phyloP scores from a whole-genome alignment of 495 filamentous ascomycete genomes.

The Penicillium diatomitis region DNA sequence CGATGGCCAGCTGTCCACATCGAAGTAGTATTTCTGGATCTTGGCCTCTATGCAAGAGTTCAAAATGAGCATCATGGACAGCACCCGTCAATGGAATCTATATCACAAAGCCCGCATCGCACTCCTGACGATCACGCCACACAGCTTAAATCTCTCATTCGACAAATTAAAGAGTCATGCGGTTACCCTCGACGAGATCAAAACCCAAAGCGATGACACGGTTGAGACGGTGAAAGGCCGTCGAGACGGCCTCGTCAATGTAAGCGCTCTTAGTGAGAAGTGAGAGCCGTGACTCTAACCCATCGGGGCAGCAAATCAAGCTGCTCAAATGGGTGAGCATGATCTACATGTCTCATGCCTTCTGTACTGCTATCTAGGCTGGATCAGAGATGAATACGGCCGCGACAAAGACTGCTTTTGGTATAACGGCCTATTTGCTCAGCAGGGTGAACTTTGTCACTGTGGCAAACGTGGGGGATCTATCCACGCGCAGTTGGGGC shows the following conservation, averaged over 20 bases:
- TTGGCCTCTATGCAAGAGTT: not conserved
- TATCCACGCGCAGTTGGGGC: not conserved
- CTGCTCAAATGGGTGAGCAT: not conserved
- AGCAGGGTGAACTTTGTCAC: not conserved
- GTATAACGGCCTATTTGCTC: not conserved
- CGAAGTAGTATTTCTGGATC: not conserved
- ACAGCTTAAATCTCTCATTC: not conserved
- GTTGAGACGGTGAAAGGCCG: not conserved
- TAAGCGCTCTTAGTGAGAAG: not conserved
- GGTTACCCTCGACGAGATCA: not conserved
- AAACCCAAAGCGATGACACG: not conserved
- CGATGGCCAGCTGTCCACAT: not conserved
- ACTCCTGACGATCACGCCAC: not conserved
- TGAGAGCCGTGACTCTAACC: not conserved
- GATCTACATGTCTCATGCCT: not conserved
- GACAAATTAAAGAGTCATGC: not conserved
- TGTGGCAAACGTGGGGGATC: not conserved
- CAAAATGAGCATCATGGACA: not conserved
- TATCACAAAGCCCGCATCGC: not conserved
- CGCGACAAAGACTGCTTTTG: not conserved
- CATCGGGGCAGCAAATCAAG: not conserved
- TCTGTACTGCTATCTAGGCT: not conserved
- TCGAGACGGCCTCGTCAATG: not conserved
- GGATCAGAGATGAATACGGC: not conserved
- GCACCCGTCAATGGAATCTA: not conserved